Evolutionary conservation across 371 early-diverging fungal species (phyloP), one percentile per base, ranked within the genome.

Genomic region (Apophysomyces elegans): DNA sequence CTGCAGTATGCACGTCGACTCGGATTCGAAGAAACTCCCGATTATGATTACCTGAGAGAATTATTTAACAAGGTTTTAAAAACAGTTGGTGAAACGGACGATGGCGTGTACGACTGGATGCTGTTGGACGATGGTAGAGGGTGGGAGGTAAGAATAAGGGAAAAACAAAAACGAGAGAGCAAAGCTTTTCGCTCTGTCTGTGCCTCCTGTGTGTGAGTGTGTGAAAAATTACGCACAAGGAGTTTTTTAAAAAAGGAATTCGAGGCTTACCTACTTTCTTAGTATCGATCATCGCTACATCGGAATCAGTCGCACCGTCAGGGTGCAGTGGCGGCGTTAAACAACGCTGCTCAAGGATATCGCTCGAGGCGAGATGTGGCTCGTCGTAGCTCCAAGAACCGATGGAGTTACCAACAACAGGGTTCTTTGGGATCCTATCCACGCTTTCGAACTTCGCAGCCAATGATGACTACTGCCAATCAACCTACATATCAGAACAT

Each of bases 21-120:
- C 45, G 91, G 92, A 32, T 99, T 98, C 76, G 98, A 98, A 73
- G 97, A 97, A 74, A 88, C 89, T 44, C 99, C 99, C 5, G 96
- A 99, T 76, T 99, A 99, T 75, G 93, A 94, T 65, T 88, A 86
- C 60, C 71, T 99, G 72, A 86, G 89, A 66, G 88, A 90, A 12
- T 75, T 99, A 32, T 94, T 99, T 73, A 90, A 92, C 78, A 89
- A 90, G 64, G 95, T 91, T 2, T 72, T 98, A 56, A 83, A 83
- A 58, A 80, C 84, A 47, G 76, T 81, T 56, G 88, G 87, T 60
- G 91, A 93, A 65, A 77, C 72, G 37, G 96, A 97, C 70, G 96
- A 96, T 73, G 91, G 89, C 8, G 80, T 96, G 12, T 96, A 90
- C 71, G 98, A 98, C 76, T 98, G 98, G 98, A 91, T 93, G 86